Evolutionary conservation across 2,329 filamentous ascomycete species (phyloP), one percentile per base, ranked within the genome.

Genomic region (Cytospora mali): DNA sequence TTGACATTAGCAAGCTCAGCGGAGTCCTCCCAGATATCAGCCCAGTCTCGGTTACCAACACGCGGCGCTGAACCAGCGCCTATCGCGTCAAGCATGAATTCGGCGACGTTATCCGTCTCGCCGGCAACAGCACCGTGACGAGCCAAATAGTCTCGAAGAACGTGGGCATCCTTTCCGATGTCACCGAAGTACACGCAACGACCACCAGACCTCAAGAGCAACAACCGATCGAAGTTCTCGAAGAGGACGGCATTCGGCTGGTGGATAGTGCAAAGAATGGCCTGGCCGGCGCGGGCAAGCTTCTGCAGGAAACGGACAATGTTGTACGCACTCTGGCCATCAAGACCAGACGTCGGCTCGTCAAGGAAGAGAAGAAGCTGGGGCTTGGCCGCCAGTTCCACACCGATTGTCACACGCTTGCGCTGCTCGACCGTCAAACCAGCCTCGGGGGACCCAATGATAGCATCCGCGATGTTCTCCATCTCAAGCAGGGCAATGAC

Each of bases 201-300:
- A 4, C 92, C 92, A 64, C 92, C 92, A 48, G 85, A 83, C 75
- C 94, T 87, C 2, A 96, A 82, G 3, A 96, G 81, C 6, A 96
- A 79, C 2, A 97, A 82, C 14, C 92, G 85, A 72, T 96, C 92
- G 68, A 96, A 97, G 74, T 93, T 89, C 74, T 95, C 91, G 69
- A 97, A 96, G 0, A 96, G 81, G 0, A 91, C 88, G 18, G 91
- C 90, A 68, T 93, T 94, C 1, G 93, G 92, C 73, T 96, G 93
- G 74, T 96, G 93, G 66, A 96, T 96, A 0, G 93, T 96, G 77
- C 92, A 96, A 4, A 96, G 83, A 68, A 96, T 92, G 11, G 92
- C 92, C 72, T 96, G 93, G 1, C 92, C 93, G 3, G 90, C 89
- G n/a, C 83, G 80, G 55, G 89, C 87, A 6, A 92, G 82, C 76